phyloP scores from a whole-genome alignment of 1,139 yeast genomes.

The Ogataea hybrid region DNA sequence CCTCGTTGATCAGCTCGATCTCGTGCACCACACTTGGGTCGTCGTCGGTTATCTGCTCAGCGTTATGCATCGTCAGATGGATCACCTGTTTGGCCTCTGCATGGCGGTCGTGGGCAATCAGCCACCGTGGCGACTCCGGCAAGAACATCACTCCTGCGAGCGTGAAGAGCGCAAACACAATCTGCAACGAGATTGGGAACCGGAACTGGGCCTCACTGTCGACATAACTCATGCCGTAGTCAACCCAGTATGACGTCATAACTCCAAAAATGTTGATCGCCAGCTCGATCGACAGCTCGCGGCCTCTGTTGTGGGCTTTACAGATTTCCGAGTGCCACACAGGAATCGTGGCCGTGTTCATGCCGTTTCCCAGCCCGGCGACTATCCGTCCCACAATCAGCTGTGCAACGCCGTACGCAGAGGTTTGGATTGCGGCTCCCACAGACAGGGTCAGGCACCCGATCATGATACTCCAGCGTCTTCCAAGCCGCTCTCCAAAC shows the following conservation, averaged over 20 bases:
- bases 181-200: slow-evolving; percentile 46
- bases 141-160: slow-evolving; percentile 26
- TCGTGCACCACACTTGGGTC: slow-evolving; percentile 45
- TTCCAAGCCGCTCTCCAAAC: slow-evolving; percentile 62
- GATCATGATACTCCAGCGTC: slow-evolving; percentile 58
- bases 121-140: slow-evolving; percentile 75
- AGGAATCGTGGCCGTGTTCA: slow-evolving; percentile 77
- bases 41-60: slow-evolving; percentile 34
- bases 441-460: slow-evolving; percentile 60
- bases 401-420: slow-evolving; percentile 60
- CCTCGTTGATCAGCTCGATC: slow-evolving; percentile 15
- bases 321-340: slow-evolving; percentile 82
- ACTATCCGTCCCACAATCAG: slow-evolving; percentile 71
- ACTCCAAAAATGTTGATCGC: slow-evolving; percentile 72
- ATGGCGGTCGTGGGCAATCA: slow-evolving; percentile 46
- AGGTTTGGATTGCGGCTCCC: slow-evolving; percentile 62
- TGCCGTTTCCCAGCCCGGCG: slow-evolving; percentile 78
- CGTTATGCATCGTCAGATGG: slow-evolving; percentile 41
- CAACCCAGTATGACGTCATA: slow-evolving; percentile 71
- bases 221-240: slow-evolving; percentile 57
- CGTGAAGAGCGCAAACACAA: slow-evolving; percentile 40
- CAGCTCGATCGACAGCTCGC: slow-evolving; percentile 67
- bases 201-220: slow-evolving; percentile 51
- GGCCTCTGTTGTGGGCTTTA: no score
- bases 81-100: slow-evolving; percentile 44